Evolutionary conservation across 139 green algal genomes (phyloP), one percentile per base, ranked within the genome.

Genomic region (Ettlia oleoabundans): DNA sequence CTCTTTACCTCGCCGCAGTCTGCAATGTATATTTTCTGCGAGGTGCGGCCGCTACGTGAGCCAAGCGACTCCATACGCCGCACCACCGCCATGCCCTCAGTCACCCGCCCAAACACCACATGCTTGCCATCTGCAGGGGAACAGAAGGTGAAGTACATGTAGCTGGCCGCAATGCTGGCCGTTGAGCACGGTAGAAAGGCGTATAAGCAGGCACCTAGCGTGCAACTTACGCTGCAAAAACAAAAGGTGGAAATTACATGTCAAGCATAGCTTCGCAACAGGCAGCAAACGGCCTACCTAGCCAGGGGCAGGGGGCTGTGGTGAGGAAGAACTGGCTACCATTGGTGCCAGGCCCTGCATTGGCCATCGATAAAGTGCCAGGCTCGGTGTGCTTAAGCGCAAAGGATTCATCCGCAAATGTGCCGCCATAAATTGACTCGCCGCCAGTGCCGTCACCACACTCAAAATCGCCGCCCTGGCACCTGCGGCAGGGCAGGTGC

Each of bases 41-140:
- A 83, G 0, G 91, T 83, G 75, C 84, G 76, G 53, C 94, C 94
- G n/a, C 52, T 86, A 26, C 88, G 70, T 10, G 87, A 91, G 35
- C 94, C 94, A 30, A 84, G 66, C 24, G 87, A 74, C 77, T 98
- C 94, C 58, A 97, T 92, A 24, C 86, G 90, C 69, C 90, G 91
- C 24, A 97, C 90, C 33, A 95, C 82, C 0, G 84, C 66, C 92
- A 97, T 94, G 43, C 95, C 95, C 81, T 98, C 94, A 33, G 91
- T 79, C n/a, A 98, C 92, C 35, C 82, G 70, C 5, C 95, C 95
- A 90, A 98, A 98, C 22, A 98, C 93, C 2, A 97, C 93, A 85
- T 99, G 96, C 93, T 99, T 99, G 68, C 92, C 95, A 58, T 81
- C 75, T 70, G 58, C 58, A 21, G 28, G n/a, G 24, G 43, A 42